These are phyloP conservation scores for Annulohypoxylon truncatum DNA, from an alignment of 2,329 filamentous ascomycete genomes.

Conservation along the genomic window DNA sequence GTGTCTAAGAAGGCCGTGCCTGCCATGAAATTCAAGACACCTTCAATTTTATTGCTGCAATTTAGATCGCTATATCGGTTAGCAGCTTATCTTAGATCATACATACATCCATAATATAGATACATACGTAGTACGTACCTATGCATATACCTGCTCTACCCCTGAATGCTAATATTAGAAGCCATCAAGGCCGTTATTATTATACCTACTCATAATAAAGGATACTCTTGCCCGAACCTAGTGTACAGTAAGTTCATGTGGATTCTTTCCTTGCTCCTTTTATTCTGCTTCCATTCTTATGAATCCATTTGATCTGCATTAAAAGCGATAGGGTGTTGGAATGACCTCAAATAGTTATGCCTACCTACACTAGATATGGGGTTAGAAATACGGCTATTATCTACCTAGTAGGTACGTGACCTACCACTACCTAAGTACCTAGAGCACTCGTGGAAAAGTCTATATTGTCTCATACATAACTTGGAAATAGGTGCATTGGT, in stretches of 20 bases:
- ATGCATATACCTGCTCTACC: background rate
- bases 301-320: background rate
- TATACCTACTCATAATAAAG: background rate
- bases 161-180: slow-evolving; percentile 8
- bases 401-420: background rate
- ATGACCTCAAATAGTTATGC: background rate
- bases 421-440: background rate
- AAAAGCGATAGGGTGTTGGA: background rate
- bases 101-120: too few species aligned
- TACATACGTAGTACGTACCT: background rate
- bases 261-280: background rate
- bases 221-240: background rate
- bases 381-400: background rate
- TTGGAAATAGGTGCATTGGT: background rate
- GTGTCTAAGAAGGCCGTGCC: background rate
- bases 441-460: background rate
- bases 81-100: background rate
- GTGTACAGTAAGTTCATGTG: background rate
- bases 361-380: background rate
- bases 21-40: background rate
- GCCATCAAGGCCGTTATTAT: background rate
- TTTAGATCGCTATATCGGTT: background rate
- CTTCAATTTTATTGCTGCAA: background rate
- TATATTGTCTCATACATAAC: background rate
- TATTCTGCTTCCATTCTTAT: background rate